phyloP scores from a whole-genome alignment of 768 basidiomycete genomes.

The Hysterangium stoloniferum region DNA sequence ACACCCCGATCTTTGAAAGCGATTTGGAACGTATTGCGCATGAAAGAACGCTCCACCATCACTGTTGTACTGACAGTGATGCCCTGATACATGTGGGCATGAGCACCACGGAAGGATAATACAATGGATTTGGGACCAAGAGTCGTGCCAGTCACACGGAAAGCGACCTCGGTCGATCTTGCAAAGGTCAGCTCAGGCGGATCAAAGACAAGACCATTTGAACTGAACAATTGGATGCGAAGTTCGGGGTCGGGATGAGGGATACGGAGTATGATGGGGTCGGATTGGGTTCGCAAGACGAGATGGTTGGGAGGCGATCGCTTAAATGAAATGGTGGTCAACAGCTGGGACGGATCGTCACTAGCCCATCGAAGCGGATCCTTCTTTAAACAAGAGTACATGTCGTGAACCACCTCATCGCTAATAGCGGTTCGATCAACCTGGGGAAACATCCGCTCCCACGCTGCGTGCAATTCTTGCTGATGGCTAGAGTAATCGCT shows the following conservation, averaged over 20 bases:
- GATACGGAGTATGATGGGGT: conserved; percentile 79
- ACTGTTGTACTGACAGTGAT: conserved; percentile 74
- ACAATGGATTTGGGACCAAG: conserved; percentile 79
- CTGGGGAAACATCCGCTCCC: conserved; percentile 44
- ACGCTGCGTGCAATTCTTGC: conserved; percentile 76
- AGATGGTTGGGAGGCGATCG: conserved; percentile 68
- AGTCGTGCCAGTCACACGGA: conserved; percentile 81
- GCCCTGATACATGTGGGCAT: conserved; percentile 75
- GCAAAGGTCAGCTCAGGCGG: conserved; percentile 76
- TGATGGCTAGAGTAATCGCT: no score
- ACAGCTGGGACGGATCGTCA: background rate
- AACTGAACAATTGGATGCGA: conserved; percentile 75
- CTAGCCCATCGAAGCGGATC: conserved; percentile 12
- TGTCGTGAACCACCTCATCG: conserved; percentile 66
- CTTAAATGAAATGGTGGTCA: conserved; percentile 55
- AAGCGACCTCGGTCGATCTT: conserved; percentile 73
- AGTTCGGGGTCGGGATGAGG: conserved; percentile 80
- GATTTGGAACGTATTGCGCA: conserved; percentile 94
- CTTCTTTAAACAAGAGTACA: conserved; percentile 69
- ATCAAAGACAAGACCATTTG: conserved; percentile 75
- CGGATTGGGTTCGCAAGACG: conserved; percentile 84
- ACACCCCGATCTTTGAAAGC: conserved; percentile 68
- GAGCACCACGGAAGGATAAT: conserved; percentile 76
- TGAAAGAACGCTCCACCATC: conserved; percentile 85
- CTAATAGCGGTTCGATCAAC: conserved; percentile 66